Evolutionary conservation across 805 yeast genomes (phyloP).

Genomic region (Sugiyamaella marilandica): DNA sequence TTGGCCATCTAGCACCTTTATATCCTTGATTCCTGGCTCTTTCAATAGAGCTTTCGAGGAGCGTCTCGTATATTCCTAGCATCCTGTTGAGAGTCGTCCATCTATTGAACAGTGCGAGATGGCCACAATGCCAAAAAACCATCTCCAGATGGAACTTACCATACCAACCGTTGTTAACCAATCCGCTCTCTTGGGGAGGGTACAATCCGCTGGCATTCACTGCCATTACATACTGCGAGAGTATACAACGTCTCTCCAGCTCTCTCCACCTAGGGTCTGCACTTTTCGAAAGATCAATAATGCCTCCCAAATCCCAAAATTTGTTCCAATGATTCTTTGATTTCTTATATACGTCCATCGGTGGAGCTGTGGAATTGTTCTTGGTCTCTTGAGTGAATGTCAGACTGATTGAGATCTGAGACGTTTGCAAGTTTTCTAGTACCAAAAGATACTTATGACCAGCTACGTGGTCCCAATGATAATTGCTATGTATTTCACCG

Average conservation of each 20-base stretch:
- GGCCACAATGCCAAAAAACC: conserved; percentile 7
- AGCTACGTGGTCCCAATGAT: not conserved
- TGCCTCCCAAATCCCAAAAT: conserved; percentile 4
- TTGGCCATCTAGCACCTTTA: conserved; percentile 9
- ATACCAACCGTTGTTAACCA: conserved; percentile 9
- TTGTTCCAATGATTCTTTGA: not conserved
- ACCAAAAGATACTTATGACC: not conserved
- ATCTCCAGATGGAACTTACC: conserved; percentile 9
- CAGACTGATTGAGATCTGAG: not conserved
- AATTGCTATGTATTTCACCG: not conserved
- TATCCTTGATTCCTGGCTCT: conserved; percentile 2
- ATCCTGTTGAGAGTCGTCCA: not conserved
- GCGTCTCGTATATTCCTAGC: not conserved
- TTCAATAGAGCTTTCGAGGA: not conserved
- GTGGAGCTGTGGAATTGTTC: not conserved
- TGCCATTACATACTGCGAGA: conserved; percentile 6
- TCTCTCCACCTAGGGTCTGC: conserved; percentile 6
- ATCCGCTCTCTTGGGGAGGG: conserved; percentile 10
- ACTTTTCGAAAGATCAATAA: conserved; percentile 3
- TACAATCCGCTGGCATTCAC: conserved; percentile 5
- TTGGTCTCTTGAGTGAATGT: not conserved
- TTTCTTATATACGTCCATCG: not conserved
- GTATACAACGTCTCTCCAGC: conserved; percentile 3
- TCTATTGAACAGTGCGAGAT: conserved; percentile 7
- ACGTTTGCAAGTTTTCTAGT: not conserved